These are phyloP conservation scores for Stipa capillata DNA, from an alignment of 176 grass and related monocot genomes.

Conservation along the genomic window DNA sequence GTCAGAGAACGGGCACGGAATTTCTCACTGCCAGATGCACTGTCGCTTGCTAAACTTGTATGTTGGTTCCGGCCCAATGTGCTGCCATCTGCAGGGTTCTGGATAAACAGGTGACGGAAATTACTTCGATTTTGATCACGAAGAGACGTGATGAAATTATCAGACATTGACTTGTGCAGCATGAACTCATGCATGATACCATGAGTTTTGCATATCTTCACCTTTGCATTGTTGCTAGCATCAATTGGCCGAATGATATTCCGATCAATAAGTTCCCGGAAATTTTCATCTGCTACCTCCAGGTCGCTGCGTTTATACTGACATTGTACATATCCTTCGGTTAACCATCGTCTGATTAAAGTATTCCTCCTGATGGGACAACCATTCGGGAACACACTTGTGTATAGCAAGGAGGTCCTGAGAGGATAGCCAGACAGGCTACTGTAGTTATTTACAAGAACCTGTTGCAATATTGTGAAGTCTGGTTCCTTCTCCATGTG, in stretches of 20 bases:
- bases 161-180: not conserved
- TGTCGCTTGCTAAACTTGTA: not conserved
- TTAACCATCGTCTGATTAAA: not conserved
- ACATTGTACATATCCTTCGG: not conserved
- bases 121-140: not conserved
- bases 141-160: constrained; percentile 1
- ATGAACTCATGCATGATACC: constrained; percentile 22
- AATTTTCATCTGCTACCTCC: not conserved
- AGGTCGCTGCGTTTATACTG: not conserved
- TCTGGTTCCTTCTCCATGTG: not conserved
- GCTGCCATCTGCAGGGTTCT: not conserved
- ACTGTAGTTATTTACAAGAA: constrained; percentile 4
- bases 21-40: not conserved
- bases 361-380: not conserved
- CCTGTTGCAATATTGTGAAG: not conserved
- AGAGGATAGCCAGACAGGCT: not conserved
- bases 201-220: not conserved
- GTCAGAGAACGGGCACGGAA: not conserved
- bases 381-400: constrained; percentile 1
- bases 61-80: not conserved
- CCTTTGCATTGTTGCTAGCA: not conserved
- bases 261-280: not conserved
- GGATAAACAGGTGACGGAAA: not conserved
- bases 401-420: constrained; percentile 6
- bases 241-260: not conserved